Conservation (phyloP, 2,329 filamentous ascomycete species). For the Pseudomassariella vexata region DNA sequence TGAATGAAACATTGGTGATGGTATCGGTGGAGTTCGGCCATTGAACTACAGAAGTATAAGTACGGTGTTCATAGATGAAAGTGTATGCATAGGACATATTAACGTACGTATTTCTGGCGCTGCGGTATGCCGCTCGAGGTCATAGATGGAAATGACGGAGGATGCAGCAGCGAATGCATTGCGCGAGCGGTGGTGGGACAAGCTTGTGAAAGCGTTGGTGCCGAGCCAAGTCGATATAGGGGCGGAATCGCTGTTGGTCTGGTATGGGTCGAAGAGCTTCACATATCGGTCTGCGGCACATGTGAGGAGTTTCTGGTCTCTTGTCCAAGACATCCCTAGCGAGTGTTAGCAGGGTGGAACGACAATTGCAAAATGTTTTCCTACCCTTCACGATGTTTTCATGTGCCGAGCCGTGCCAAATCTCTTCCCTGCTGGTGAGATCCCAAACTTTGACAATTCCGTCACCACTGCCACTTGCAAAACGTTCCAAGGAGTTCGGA, state of each 20-base stretch:
- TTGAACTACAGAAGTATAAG: no score
- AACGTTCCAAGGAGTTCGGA: constrained; percentile 63
- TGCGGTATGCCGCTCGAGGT: constrained; percentile 55
- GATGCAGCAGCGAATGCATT: constrained; percentile 75
- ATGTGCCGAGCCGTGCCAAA: constrained; percentile 73
- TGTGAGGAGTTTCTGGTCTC: constrained; percentile 76
- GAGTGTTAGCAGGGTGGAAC: constrained; percentile 28
- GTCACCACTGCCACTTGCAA: constrained; percentile 83
- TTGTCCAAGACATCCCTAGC: constrained; percentile 88
- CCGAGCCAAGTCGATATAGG: constrained; percentile 84
- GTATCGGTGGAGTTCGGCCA: constrained; percentile 91
- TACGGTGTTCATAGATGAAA: no score
- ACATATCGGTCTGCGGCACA: constrained; percentile 82
- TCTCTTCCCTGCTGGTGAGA: constrained; percentile 64
- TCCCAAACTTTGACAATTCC: constrained; percentile 91
- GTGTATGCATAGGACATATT: no score
- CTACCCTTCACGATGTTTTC: constrained; percentile 86
- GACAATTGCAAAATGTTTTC: neutral
- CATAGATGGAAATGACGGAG: constrained; percentile 76
- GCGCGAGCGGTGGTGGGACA: constrained; percentile 75
- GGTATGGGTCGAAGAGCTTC: constrained; percentile 89
- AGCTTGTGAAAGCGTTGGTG: constrained; percentile 70
- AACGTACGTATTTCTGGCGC: constrained; percentile 5
- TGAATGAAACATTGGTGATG: constrained; percentile 83
- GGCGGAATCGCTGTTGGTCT: constrained; percentile 59